These are phyloP conservation scores for Cucurbita pepo DNA, from an alignment of 306 rosid species.

Conservation along the genomic window DNA sequence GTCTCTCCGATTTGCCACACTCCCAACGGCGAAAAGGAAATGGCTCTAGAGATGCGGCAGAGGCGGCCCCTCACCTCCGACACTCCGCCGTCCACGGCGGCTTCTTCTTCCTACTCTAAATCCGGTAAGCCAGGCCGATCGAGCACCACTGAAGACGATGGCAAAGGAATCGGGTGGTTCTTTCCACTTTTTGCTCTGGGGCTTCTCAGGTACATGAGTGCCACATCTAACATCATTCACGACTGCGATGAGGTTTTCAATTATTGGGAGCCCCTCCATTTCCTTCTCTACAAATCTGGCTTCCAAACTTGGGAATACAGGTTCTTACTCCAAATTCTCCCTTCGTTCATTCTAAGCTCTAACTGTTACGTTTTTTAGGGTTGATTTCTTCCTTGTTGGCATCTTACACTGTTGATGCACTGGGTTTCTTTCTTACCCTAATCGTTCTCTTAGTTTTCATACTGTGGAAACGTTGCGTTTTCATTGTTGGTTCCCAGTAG, in stretches of 20 bases:
- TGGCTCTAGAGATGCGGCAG: conserved; percentile 47
- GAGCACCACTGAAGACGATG: conserved; percentile 9
- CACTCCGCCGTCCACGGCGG: conserved; percentile 20
- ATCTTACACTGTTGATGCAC: not conserved
- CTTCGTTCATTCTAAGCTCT: not conserved
- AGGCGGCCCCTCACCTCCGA: conserved; percentile 45
- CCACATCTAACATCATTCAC: conserved; percentile 79
- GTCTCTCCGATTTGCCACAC: not conserved
- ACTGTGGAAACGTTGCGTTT: not conserved
- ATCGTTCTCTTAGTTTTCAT: not conserved
- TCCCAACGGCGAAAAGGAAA: not conserved
- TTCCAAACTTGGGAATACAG: conserved; percentile 99
- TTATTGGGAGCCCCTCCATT: conserved; percentile 98
- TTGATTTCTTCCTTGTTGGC: too few species aligned
- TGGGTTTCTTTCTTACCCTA: not conserved
- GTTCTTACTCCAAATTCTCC: conserved; percentile 4
- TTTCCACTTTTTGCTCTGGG: conserved; percentile 49
- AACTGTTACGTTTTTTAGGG: too few species aligned
- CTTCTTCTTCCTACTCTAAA: conserved; percentile 42
- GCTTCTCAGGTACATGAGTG: conserved; percentile 73
- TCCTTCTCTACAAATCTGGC: conserved; percentile 84
- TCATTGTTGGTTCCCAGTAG: not conserved
- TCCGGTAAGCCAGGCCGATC: conserved; percentile 35
- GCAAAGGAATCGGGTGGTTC: conserved; percentile 52
- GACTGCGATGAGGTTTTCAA: conserved; percentile 97